A percentile compares a stretch with the other conserved stretches of the same genome.
Conservation (phyloP, 345 rosid genomes). For the Dovyalis caffra region DNA sequence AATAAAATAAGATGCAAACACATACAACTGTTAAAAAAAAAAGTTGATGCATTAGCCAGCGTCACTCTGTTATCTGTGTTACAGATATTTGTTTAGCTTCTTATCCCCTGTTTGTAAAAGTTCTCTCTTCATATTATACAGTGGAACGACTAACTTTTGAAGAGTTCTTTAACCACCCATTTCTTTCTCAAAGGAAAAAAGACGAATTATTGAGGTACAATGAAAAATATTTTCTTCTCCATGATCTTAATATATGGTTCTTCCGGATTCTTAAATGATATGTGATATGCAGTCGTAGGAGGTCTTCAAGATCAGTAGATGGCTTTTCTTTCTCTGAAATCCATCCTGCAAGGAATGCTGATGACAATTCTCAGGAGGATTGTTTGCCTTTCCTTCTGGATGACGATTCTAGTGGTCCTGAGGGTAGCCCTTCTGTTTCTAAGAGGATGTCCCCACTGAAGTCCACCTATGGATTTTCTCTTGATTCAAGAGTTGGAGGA, state of each 20-base stretch:
- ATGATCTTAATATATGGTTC: conserved; percentile 2
- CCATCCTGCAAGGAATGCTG: conserved; percentile 46
- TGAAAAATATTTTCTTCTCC: conserved; percentile 8
- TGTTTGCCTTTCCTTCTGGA: conserved; percentile 82
- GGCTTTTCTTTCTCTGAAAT: conserved; percentile 51
- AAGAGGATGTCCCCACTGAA: conserved; percentile 45
- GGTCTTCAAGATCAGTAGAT: conserved; percentile 39
- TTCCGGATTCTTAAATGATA: conserved; percentile 24
- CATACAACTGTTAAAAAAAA: not conserved
- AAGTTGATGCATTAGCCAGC: too few relatives aligned
- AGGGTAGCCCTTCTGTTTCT: conserved; percentile 66
- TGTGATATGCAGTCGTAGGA: conserved; percentile 46
- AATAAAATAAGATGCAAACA: not conserved
- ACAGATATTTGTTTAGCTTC: not conserved
- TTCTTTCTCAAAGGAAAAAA: conserved; percentile 49
- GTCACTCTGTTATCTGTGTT: not conserved
- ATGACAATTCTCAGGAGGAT: conserved; percentile 74
- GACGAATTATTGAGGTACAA: conserved; percentile 62
- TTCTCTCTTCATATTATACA: conserved; percentile 33
- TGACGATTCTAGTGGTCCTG: conserved; percentile 75
- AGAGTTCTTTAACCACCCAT: conserved; percentile 92
- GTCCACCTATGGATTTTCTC: conserved; percentile 50
- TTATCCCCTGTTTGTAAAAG: not conserved
- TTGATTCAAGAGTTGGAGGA: conserved; percentile 43
- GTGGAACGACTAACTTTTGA: conserved; percentile 95